Conservation (phyloP, 495 filamentous ascomycete species). For the Talaromyces wortmannii region DNA sequence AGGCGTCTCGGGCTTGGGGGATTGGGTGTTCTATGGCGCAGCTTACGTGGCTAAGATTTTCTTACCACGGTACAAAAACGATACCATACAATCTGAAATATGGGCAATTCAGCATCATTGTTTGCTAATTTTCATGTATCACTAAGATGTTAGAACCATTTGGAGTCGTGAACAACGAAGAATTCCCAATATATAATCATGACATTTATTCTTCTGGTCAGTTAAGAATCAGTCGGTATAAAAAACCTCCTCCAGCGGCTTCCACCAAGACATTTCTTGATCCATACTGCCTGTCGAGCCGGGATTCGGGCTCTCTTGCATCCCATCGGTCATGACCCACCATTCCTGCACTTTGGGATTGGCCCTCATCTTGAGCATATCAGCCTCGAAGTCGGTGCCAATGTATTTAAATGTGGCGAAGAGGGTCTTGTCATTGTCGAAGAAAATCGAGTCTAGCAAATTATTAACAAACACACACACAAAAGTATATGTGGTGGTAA, state of each 20-base stretch:
- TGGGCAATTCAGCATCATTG: too few relatives aligned
- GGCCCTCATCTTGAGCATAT: constrained; percentile 65
- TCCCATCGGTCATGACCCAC: constrained; percentile 72
- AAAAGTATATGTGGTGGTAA: constrained; percentile 1
- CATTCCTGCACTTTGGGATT: constrained; percentile 67
- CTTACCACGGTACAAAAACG: too few relatives aligned
- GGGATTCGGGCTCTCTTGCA: constrained; percentile 57
- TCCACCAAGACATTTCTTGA: constrained; percentile 62
- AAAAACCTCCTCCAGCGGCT: constrained; percentile 64
- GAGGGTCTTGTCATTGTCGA: constrained; percentile 54
- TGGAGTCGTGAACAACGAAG: too few relatives aligned
- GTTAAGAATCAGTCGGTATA: constrained; percentile 36
- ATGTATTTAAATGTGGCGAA: constrained; percentile 73
- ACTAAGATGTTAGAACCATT: too few relatives aligned
- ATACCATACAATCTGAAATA: too few relatives aligned
- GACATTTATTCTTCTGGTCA: too few relatives aligned
- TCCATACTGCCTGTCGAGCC: constrained; percentile 58
- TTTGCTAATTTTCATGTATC: too few relatives aligned
- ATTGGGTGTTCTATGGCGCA: too few relatives aligned
- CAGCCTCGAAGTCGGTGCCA: constrained; percentile 58
- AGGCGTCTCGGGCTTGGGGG: too few relatives aligned
- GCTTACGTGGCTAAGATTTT: too few relatives aligned
- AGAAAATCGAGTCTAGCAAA: constrained; percentile 62
- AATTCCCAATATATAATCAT: too few relatives aligned
- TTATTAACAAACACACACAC: not conserved